These are phyloP conservation scores for Phaeodactylum tricornutum DNA, from an alignment of 108 stramenopile species.

Conservation along the genomic window DNA sequence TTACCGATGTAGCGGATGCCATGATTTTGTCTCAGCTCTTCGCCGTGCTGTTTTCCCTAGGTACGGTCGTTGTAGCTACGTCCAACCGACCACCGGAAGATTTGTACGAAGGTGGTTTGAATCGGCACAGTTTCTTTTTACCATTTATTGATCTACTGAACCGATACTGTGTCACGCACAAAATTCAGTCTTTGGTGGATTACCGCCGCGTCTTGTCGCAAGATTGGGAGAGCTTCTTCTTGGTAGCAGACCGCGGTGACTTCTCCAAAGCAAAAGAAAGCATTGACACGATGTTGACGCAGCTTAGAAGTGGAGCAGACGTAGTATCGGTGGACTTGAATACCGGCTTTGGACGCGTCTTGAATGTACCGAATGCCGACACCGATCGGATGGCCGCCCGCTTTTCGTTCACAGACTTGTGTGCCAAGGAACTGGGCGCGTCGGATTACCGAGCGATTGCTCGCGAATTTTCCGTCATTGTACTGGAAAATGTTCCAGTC, in stretches of 20 bases:
- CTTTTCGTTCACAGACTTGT: conserved; percentile 88
- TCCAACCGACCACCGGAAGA: conserved; percentile 88
- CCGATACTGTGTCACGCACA: conserved; percentile 65
- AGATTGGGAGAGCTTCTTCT: conserved; percentile 3
- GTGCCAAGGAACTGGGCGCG: conserved; percentile 76
- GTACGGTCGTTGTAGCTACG: conserved; percentile 89
- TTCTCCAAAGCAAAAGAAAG: neutral
- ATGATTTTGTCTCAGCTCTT: conserved; percentile 80
- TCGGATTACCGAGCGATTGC: conserved; percentile 91
- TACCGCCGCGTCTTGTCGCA: conserved; percentile 23
- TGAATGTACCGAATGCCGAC: conserved; percentile 14
- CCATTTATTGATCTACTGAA: conserved; percentile 85
- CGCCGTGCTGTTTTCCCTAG: conserved; percentile 41
- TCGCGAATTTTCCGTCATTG: conserved; percentile 65
- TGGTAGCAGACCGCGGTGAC: neutral
- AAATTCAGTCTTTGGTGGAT: conserved; percentile 47
- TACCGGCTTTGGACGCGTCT: conserved; percentile 38
- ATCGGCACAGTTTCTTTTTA: conserved; percentile 91
- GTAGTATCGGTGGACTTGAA: conserved; percentile 9
- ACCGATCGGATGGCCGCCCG: conserved; percentile 24
- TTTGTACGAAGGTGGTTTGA: conserved; percentile 93
- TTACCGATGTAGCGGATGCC: conserved; percentile 97
- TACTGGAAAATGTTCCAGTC: conserved; percentile 70
- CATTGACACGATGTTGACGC: neutral
- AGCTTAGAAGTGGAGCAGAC: neutral